Conservation (phyloP, 2,329 filamentous ascomycete species). For the Aspergillus aculeatinus region DNA sequence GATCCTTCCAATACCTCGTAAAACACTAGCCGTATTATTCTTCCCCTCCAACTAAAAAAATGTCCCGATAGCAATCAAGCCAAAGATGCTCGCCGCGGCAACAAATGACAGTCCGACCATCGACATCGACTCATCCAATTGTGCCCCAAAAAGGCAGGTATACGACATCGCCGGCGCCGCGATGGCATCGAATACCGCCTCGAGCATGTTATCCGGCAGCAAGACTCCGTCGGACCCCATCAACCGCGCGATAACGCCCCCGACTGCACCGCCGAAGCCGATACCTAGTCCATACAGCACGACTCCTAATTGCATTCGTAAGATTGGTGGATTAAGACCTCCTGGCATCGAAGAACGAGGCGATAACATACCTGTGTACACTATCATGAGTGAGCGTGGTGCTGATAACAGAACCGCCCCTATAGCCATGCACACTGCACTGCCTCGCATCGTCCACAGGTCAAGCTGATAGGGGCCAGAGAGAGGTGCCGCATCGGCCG, state of each 20-base stretch:
- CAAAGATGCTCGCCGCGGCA: not conserved
- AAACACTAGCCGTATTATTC: not conserved
- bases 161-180: not conserved
- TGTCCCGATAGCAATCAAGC: not conserved
- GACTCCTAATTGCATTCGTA: not conserved
- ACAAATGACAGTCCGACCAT: not conserved
- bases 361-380: not conserved
- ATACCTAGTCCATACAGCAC: not conserved
- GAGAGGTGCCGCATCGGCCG: not conserved
- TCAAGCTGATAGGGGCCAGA: not conserved
- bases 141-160: not conserved
- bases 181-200: not conserved
- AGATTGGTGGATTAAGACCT: too few relatives aligned
- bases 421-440: not conserved
- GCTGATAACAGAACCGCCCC: not conserved
- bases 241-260: not conserved
- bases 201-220: not conserved
- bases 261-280: not conserved
- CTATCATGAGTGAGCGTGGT: not conserved
- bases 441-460: not conserved
- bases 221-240: not conserved
- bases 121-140: not conserved
- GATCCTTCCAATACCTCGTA: not conserved
- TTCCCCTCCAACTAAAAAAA: not conserved
- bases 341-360: too few relatives aligned